Percentiles rank a stretch among this genome's conserved stretches.
These are phyloP conservation scores for Backusella morwellensis DNA, from an alignment of 192 early-diverging fungal genomes.

Conservation along the genomic window DNA sequence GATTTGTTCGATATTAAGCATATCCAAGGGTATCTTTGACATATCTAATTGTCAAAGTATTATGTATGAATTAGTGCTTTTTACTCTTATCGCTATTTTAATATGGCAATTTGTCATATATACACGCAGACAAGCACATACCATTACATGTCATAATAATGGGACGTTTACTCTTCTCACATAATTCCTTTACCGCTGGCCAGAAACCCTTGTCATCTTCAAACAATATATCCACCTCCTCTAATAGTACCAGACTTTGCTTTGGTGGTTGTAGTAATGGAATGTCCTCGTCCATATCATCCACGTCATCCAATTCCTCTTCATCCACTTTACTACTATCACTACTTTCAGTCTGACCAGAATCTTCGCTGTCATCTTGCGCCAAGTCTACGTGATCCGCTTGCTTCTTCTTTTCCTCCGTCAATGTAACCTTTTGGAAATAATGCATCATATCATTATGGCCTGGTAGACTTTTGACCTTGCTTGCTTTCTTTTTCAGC, in stretches of 20 bases:
- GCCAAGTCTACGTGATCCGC: neutral
- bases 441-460: constrained; percentile 11
- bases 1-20: neutral
- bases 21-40: constrained; percentile 14
- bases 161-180: constrained; percentile 70
- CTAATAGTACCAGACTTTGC: constrained; percentile 76
- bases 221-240: constrained; percentile 81
- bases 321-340: neutral
- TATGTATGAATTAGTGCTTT: neutral
- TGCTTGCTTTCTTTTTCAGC: neutral
- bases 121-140: constrained; percentile 19
- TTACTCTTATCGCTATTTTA: neutral
- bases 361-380: neutral
- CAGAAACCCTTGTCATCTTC: constrained; percentile 82
- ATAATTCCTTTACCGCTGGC: constrained; percentile 64
- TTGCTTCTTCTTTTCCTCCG: neutral
- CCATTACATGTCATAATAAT: constrained; percentile 83
- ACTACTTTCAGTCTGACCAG: neutral
- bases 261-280: constrained; percentile 23
- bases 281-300: neutral
- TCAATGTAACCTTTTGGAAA: neutral
- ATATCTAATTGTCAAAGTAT: constrained; percentile 3
- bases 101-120: neutral
- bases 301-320: neutral
- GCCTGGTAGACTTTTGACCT: neutral